A percentile compares a stretch with the other conserved stretches of the same genome.
These are phyloP conservation scores for Colletotrichum horii DNA, from an alignment of 2,329 filamentous ascomycete genomes.

Conservation along the genomic window DNA sequence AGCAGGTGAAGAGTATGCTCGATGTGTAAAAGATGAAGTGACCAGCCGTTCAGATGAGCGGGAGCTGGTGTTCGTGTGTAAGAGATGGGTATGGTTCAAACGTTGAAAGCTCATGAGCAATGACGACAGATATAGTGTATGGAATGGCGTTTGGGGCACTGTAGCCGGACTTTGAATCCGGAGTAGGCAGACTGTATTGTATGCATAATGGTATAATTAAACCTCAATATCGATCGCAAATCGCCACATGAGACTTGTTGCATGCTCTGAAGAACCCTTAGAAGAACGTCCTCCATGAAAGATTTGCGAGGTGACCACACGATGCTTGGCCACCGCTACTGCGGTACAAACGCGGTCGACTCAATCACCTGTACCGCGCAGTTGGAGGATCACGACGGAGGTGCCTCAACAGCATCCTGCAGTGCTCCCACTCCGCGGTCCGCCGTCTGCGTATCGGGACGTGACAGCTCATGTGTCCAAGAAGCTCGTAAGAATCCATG, in stretches of 20 bases:
- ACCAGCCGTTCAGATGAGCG: neutral
- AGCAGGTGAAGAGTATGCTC: constrained; percentile 63
- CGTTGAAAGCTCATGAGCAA: neutral
- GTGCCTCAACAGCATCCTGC: neutral
- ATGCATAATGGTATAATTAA: neutral
- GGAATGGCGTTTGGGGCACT: neutral
- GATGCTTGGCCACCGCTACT: neutral
- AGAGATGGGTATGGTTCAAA: neutral
- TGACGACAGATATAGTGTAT: neutral
- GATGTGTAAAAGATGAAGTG: constrained; percentile 40
- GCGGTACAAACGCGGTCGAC: neutral
- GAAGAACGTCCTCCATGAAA: too few relatives aligned
- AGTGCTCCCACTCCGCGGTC: neutral
- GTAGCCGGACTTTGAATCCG: neutral
- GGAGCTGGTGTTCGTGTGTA: neutral
- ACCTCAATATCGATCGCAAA: neutral
- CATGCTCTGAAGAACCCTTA: too few relatives aligned
- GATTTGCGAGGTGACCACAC: neutral
- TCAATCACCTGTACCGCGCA: neutral
- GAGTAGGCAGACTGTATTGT: neutral
- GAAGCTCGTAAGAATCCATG: neutral
- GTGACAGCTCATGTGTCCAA: neutral
- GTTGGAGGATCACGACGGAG: neutral
- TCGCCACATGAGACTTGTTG: neutral
- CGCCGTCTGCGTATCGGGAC: neutral